Conservation (phyloP, 2,329 filamentous ascomycete genomes). For the Fusarium phyllophilum region DNA sequence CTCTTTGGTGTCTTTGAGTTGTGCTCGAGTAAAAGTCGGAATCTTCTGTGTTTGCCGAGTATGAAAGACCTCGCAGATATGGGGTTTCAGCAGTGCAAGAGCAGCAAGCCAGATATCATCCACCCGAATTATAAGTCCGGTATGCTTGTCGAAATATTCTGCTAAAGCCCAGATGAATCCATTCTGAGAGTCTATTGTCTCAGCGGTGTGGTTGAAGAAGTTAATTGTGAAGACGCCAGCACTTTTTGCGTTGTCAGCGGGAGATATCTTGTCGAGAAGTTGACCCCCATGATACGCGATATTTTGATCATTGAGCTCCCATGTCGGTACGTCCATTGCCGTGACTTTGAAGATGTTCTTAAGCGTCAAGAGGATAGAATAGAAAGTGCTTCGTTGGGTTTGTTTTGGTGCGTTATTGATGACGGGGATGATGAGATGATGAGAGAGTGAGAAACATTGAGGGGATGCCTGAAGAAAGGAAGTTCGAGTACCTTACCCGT, state of each 20-base stretch:
- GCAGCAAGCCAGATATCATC: neutral
- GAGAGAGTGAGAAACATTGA: neutral
- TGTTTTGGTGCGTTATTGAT: neutral
- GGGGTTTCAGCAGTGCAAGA: neutral
- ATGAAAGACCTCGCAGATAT: neutral
- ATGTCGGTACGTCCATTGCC: neutral
- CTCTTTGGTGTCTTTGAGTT: too few species aligned
- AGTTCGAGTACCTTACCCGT: neutral
- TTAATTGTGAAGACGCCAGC: too few species aligned
- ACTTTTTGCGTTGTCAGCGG: neutral
- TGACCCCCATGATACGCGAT: too few species aligned
- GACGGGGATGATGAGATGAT: neutral
- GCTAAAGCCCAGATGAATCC: neutral
- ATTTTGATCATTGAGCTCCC: too few species aligned
- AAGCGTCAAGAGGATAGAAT: neutral
- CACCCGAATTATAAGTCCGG: neutral
- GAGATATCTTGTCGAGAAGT: neutral
- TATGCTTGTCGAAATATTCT: neutral
- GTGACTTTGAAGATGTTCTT: neutral
- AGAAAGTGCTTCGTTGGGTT: neutral
- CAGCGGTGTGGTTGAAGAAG: too few species aligned
- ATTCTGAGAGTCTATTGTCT: neutral
- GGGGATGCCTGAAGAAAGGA: fast-evolving
- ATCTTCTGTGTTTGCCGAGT: too few species aligned
- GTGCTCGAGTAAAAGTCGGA: too few species aligned